Evolutionary conservation across 805 yeast genomes (phyloP), one percentile per base, ranked within the genome.

Genomic region (Ogataea chonburiensis): DNA sequence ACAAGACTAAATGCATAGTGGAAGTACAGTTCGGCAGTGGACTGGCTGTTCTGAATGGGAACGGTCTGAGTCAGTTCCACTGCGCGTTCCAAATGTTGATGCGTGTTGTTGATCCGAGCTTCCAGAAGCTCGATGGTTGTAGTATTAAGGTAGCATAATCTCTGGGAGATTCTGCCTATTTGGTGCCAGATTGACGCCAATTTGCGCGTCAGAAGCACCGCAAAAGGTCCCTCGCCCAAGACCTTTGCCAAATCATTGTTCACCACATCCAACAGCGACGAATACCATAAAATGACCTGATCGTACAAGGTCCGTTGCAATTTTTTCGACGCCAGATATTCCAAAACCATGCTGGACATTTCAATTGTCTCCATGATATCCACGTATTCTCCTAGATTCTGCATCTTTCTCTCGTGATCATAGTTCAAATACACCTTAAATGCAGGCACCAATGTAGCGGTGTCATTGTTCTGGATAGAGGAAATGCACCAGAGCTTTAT

Each of bases 1-100:
- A 81, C 68, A 24, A 77, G 57, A 4, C 65, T 59, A 31, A 68
- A 65, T 1, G 81, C 73, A 51, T 75, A 78, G 37, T 69, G 67
- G 52, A 63, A 71, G 24, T 52, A 34, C 50, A 33, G 20, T n/a
- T n/a, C n/a, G n/a, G n/a, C n/a, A n/a, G n/a, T n/a, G n/a, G n/a
- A 45, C 21, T 38, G 50, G 34, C 18, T 40, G 26, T 33, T 22
- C 23, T 19, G 18, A 5, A 14, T 38, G 9, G 42, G 40, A 11
- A 33, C 24, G 11, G 18, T 25, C 21, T 27, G 33, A 12, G 35
- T n/a, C 7, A 40, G 26, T 10, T 40, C 36, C 17, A 44, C 31
- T 2, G 56, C 38, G 5, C 40, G 40, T 12, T 34, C 27, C 12
- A 46, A 43, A 22, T 27, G 43, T 6, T 13, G 8, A 19, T 27